These are phyloP conservation scores for Prunus fruticosa DNA, from an alignment of 306 rosid genomes.

Conservation along the genomic window DNA sequence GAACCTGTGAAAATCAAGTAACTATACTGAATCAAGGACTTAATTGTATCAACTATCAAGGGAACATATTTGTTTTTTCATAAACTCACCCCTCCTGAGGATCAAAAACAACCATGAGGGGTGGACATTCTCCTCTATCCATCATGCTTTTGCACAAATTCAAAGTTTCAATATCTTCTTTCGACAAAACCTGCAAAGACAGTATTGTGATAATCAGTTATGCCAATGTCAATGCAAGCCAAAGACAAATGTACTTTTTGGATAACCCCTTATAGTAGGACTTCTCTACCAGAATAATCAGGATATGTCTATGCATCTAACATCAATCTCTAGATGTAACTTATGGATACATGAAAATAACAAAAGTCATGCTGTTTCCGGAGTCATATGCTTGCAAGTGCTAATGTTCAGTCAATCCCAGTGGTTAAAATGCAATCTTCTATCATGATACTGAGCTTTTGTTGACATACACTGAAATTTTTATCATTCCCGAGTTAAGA, in stretches of 20 bases:
- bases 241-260: not conserved
- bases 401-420: not conserved
- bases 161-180: constrained; percentile 74
- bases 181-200: constrained; percentile 55
- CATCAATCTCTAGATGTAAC: not conserved
- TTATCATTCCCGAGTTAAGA: not conserved
- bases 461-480: no score
- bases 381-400: not conserved
- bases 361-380: not conserved
- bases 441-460: no score
- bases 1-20: constrained; percentile 47
- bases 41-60: not conserved
- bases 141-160: constrained; percentile 74
- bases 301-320: not conserved
- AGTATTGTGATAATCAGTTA: not conserved
- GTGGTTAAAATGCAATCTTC: no score
- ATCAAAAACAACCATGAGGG: constrained; percentile 94
- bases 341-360: not conserved
- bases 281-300: not conserved
- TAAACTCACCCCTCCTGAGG: constrained; percentile 78
- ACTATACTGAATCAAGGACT: constrained; percentile 3
- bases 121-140: constrained; percentile 92
- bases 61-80: not conserved
- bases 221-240: no score
- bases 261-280: not conserved